These are phyloP conservation scores for Vaccinium darrowii DNA, from an alignment of 148 eudicot species.

Conservation along the genomic window DNA sequence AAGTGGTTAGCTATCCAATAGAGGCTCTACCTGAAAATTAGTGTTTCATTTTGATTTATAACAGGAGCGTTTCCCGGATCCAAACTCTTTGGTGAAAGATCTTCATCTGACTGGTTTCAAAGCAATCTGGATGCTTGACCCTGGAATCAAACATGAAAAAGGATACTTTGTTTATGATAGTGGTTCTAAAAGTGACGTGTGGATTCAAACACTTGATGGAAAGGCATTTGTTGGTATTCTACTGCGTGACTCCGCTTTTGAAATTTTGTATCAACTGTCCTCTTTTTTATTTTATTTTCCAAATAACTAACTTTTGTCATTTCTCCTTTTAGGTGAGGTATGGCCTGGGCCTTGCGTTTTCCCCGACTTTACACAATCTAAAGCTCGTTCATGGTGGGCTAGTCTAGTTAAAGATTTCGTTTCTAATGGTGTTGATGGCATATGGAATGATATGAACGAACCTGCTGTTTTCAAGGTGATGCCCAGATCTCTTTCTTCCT, in stretches of 20 bases:
- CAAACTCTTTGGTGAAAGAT: constrained; percentile 67
- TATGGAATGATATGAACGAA: constrained; percentile 99
- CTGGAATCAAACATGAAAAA: constrained; percentile 83
- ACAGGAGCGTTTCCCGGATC: constrained; percentile 86
- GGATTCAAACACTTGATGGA: constrained; percentile 85
- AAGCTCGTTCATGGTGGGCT: constrained; percentile 96
- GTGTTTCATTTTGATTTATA: constrained; percentile 7
- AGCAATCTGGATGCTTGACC: constrained; percentile 99
- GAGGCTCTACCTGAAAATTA: background rate
- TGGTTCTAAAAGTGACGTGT: constrained; percentile 71
- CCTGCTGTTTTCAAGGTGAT: constrained; percentile 90
- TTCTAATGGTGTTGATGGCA: constrained; percentile 92
- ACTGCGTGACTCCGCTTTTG: background rate
- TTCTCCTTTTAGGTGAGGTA: constrained; percentile 65
- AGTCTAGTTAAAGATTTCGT: constrained; percentile 72
- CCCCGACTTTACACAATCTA: constrained; percentile 89
- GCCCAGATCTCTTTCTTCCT: constrained; percentile 5
- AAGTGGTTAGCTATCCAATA: background rate
- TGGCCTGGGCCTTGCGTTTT: constrained; percentile 99
- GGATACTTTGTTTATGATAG: constrained; percentile 90
- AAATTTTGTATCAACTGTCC: background rate
- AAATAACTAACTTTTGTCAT: constrained; percentile 3
- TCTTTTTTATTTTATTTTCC: background rate
- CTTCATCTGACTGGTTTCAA: constrained; percentile 84
- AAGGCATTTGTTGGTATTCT: constrained; percentile 74